Percentiles rank a stretch among this genome's conserved stretches.
phyloP scores from a whole-genome alignment of 257 asterid genomes.

The Nicotiana paniculata region DNA sequence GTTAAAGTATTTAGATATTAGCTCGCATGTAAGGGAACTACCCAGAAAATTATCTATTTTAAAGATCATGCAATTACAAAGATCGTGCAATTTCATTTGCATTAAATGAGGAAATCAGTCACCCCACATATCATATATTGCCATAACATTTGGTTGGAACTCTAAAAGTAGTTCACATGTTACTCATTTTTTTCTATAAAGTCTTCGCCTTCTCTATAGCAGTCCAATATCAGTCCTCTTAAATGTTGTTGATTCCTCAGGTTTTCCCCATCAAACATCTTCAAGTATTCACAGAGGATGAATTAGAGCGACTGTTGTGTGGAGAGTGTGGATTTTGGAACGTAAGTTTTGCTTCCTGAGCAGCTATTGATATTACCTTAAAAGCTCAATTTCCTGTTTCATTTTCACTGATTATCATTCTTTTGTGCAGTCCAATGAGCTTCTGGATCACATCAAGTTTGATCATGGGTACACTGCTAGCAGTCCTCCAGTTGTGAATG shows the following conservation, averaged over 20 bases:
- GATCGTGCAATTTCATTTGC: neutral
- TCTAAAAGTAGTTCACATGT: neutral
- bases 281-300: conserved; percentile 71
- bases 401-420: neutral
- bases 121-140: neutral
- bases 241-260: conserved; percentile 31
- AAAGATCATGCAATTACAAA: neutral
- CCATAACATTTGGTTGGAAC: neutral
- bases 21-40: neutral
- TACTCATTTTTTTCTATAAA: neutral
- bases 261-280: conserved; percentile 79
- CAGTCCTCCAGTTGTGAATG: conserved; percentile 71
- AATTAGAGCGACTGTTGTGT: conserved; percentile 75
- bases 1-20: neutral
- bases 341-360: conserved; percentile 36
- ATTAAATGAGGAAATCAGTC: neutral
- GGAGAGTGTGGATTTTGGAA: conserved; percentile 84
- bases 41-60: neutral
- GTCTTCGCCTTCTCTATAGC: neutral
- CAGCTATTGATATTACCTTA: neutral
- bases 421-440: conserved; percentile 56
- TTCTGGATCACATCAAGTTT: conserved; percentile 80
- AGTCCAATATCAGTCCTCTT: neutral
- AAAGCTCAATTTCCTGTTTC: neutral
- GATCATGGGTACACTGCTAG: conserved; percentile 94